These are phyloP conservation scores for Paramecium bursaria DNA, from an alignment of 73 alveolate species.

Conservation along the genomic window DNA sequence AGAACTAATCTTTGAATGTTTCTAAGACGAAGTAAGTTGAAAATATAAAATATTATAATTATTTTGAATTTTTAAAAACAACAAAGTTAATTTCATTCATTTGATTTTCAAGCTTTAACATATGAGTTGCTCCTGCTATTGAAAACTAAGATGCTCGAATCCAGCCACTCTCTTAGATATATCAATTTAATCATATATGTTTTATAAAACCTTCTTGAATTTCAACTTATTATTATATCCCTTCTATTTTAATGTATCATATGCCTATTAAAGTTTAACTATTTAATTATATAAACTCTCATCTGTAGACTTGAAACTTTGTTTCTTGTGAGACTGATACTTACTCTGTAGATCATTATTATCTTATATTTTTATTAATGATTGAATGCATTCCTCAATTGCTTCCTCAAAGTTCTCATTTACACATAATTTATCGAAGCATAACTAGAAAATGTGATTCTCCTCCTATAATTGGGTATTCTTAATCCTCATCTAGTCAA, in stretches of 20 bases:
- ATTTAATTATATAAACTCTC: background rate
- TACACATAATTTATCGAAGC: background rate
- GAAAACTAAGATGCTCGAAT: background rate
- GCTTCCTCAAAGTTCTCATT: background rate
- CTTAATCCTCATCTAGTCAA: background rate
- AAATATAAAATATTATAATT: no score
- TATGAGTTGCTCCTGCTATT: no score
- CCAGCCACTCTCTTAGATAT: background rate
- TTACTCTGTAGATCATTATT: background rate
- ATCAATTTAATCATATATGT: background rate
- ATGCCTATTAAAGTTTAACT: background rate
- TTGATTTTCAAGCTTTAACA: no score
- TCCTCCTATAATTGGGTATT: background rate
- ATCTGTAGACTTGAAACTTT: background rate
- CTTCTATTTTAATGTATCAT: background rate
- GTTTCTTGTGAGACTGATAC: background rate
- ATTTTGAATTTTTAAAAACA: no score
- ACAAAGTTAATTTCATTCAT: no score
- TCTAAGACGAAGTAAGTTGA: slow-evolving; percentile 96
- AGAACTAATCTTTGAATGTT: slow-evolving; percentile 94
- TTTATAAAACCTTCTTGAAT: background rate
- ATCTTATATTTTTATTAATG: background rate
- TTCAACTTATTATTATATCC: slow-evolving; percentile 14
- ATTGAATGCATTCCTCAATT: background rate
- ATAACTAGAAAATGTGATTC: slow-evolving; percentile 34